Percentiles rank a stretch among this genome's conserved stretches.
Evolutionary conservation across 78 protist species (phyloP).

Genomic region (Pigoraptor vietnamica): DNA sequence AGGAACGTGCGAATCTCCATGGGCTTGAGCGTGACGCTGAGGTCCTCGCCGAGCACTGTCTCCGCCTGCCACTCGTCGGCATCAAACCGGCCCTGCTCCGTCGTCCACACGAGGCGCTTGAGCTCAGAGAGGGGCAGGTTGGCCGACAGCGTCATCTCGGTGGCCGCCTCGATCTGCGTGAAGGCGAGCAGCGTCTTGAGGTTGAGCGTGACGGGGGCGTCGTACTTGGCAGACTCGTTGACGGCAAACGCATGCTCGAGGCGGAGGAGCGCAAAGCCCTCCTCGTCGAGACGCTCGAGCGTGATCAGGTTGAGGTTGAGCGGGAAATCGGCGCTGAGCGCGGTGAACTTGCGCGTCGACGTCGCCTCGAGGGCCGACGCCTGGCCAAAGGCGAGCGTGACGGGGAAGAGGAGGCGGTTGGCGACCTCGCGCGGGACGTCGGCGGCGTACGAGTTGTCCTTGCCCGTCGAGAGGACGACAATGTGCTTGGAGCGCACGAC

Average conservation of each 20-base stretch:
- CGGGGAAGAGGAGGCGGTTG: not conserved
- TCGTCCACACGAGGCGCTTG: no score
- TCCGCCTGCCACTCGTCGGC: no score
- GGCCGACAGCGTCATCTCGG: no score
- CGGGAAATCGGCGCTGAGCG: not conserved
- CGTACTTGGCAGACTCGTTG: slow-evolving; percentile 1
- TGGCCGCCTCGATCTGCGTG: no score
- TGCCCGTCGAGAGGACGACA: not conserved
- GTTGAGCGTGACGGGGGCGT: not conserved
- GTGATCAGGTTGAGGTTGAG: not conserved
- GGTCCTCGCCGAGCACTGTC: no score
- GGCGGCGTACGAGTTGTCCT: not conserved
- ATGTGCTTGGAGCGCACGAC: not conserved
- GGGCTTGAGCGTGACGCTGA: not conserved
- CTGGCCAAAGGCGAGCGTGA: not conserved
- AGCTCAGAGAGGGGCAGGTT: no score
- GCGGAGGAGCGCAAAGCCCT: slow-evolving; percentile 17
- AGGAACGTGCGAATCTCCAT: slow-evolving; percentile 7
- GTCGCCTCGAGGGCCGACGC: not conserved
- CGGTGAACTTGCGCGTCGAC: not conserved
- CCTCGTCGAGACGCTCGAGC: not conserved
- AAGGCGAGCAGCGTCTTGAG: not conserved
- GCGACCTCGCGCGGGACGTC: not conserved
- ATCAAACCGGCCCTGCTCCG: not conserved
- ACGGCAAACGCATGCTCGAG: not conserved